Base-by-base conservation (phyloP, 805 yeast genomes). In the Naumovozyma castellii region DNA sequence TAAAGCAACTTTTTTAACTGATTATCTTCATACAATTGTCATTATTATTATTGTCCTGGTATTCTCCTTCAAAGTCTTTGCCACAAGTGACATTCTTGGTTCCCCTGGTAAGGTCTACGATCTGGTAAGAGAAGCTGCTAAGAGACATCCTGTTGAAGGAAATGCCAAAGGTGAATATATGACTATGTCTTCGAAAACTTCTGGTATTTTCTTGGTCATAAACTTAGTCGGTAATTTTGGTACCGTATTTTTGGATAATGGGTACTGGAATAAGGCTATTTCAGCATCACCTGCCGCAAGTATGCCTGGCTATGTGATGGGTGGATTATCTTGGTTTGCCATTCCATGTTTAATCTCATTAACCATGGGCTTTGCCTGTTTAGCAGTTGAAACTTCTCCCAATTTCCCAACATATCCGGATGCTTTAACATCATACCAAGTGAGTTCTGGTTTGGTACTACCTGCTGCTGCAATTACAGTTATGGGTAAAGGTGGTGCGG, bases 301-400 rank as follows among this genome's bases (percentile, higher is more conserved):
- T 22, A 66, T 86, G 49, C 90, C 92, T 5, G 96, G 95, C 17
- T 87, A 87, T 61, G 78, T 84, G 18, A 63, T 84, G 43, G 96
- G 95, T 43, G 95, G 95, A 20, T 60, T 87, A 34, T 82, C 90
- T 0, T 87, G 96, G 95, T 81, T 84, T 57, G 88, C 94, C 5
- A 80, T 87, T 48, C 96, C 96, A 35, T 80, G 80, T 68, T 71
- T 84, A 42, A 72, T 78, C 38, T 83, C 94, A 13, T 79, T 90
- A 2, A 82, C 94, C 5, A 72, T 85, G 82, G 95, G 96, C 10
- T 65, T 86, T n/a, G 85, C 88, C 16, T 84, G 84, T 39, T 63
- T 84, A 42, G 80, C 85, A 16, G 67, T 86, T 38, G 90, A 85
- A 63, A 61, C 66, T 37, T 69, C 75, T 25, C 80, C 86, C 18